These are phyloP conservation scores for Emiliania huxleyi DNA, from an alignment of 78 protist genomes.

Conservation along the genomic window DNA sequence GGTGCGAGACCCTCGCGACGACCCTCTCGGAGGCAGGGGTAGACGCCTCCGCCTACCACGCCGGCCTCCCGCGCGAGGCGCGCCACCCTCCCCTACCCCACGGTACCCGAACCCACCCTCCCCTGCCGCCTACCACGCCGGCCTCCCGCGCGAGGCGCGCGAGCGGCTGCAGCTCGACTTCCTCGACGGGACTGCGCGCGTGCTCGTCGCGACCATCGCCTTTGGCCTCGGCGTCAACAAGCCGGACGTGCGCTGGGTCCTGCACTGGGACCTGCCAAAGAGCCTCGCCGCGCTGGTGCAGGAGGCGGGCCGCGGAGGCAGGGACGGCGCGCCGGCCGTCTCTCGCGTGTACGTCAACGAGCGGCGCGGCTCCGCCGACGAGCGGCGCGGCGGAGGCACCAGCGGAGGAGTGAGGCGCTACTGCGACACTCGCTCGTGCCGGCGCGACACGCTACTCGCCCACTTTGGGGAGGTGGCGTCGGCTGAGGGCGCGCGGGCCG, in stretches of 20 bases:
- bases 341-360: background rate
- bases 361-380: too few species aligned
- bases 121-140: conserved; percentile 38
- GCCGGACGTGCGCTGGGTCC: conserved; percentile 25
- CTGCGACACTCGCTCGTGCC: too few species aligned
- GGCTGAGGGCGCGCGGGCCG: too few species aligned
- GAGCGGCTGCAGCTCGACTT: background rate
- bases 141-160: background rate
- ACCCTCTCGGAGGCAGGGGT: background rate
- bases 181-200: background rate
- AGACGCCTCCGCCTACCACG: conserved; percentile 26
- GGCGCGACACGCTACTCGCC: too few species aligned
- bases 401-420: too few species aligned
- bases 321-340: conserved; percentile 22
- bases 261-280: background rate
- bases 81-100: too few species aligned
- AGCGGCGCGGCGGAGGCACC: too few species aligned
- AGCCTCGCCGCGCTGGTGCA: conserved; percentile 6
- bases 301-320: conserved; percentile 48
- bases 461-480: too few species aligned
- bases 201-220: conserved; percentile 51
- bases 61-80: background rate
- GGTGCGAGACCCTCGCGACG: background rate
- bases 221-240: conserved; percentile 57
- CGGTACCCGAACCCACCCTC: too few species aligned